Percentiles rank a stretch among this genome's conserved stretches.
Evolutionary conservation across 2,329 filamentous ascomycete genomes (phyloP).

Genomic region (Fusarium albosuccineum): DNA sequence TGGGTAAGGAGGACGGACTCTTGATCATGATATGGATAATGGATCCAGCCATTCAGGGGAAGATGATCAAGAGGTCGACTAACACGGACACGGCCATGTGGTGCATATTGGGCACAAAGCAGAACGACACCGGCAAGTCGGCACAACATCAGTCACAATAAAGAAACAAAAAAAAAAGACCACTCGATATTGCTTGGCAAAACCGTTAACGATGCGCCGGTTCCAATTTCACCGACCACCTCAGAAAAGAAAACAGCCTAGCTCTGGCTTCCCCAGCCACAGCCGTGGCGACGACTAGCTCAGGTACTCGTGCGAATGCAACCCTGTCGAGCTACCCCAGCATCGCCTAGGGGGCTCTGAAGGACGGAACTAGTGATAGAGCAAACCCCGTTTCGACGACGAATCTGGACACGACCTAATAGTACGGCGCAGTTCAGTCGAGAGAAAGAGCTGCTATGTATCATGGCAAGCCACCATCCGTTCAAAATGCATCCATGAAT

Average conservation of each 20-base stretch:
- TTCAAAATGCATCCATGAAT: background rate
- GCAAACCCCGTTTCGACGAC: background rate
- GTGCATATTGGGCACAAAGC: slow-evolving; percentile 11
- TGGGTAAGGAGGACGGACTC: too few species aligned
- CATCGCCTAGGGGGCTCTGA: slow-evolving; percentile 27
- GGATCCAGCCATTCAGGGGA: slow-evolving; percentile 3
- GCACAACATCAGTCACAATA: background rate
- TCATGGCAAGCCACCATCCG: background rate
- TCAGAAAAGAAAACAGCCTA: slow-evolving; percentile 10
- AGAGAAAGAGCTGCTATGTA: background rate
- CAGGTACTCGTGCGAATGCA: slow-evolving; percentile 38
- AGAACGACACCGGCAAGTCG: slow-evolving; percentile 3
- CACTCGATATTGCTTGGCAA: background rate
- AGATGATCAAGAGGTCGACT: slow-evolving; percentile 12
- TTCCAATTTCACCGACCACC: slow-evolving; percentile 16
- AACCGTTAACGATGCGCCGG: slow-evolving; percentile 6
- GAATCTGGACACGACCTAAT: background rate
- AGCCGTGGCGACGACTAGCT: slow-evolving; percentile 21
- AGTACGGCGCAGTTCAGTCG: background rate
- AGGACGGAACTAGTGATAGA: slow-evolving; percentile 10
- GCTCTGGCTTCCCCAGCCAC: slow-evolving; percentile 6
- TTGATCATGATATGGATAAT: slow-evolving; percentile 28
- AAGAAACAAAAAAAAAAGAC: too few species aligned
- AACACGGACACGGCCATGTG: slow-evolving; percentile 24
- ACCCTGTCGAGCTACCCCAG: slow-evolving; percentile 36